A percentile compares a stretch with the other conserved stretches of the same genome.
Conservation (phyloP, 108 stramenopile genomes). For the Cyclotella atomus region DNA sequence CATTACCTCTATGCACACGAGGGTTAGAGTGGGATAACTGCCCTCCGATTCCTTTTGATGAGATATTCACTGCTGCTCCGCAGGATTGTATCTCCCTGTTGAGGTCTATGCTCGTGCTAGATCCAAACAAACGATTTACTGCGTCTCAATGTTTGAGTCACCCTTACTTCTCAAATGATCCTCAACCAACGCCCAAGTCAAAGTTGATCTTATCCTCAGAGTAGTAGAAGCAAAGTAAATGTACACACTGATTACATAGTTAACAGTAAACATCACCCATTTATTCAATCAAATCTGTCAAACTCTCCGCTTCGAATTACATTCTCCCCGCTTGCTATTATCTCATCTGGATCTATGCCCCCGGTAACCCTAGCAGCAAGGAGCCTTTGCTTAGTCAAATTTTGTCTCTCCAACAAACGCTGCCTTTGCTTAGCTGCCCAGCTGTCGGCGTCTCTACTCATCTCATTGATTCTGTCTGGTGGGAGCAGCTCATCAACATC, state of each 20-base stretch:
- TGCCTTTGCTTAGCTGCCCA: constrained; percentile 81
- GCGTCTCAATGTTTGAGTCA: constrained; percentile 83
- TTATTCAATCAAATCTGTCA: constrained; percentile 45
- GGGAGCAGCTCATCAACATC: constrained; percentile 84
- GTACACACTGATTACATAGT: no score
- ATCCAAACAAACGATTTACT: constrained; percentile 86
- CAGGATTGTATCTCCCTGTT: constrained; percentile 84
- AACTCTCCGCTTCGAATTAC: constrained; percentile 38
- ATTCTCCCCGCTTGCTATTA: constrained; percentile 36
- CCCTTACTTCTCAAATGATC: constrained; percentile 89
- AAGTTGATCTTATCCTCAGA: constrained; percentile 64
- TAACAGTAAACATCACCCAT: no score
- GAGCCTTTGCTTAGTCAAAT: constrained; percentile 67
- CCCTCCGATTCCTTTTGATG: constrained; percentile 85
- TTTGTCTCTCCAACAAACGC: constrained; percentile 64
- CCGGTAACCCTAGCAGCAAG: constrained; percentile 46
- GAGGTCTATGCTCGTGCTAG: constrained; percentile 80
- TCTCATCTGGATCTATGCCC: constrained; percentile 36
- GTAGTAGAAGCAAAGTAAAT: no score
- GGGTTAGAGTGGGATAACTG: constrained; percentile 82
- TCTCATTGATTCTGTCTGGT: constrained; percentile 77
- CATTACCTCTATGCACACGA: constrained; percentile 74
- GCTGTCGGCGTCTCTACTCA: constrained; percentile 82
- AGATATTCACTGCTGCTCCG: constrained; percentile 88
- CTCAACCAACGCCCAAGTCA: constrained; percentile 85